Percentiles rank a stretch among this genome's conserved stretches.
These are phyloP conservation scores for Trichoderma harzianum DNA, from an alignment of 2,329 filamentous ascomycete genomes.

Conservation along the genomic window DNA sequence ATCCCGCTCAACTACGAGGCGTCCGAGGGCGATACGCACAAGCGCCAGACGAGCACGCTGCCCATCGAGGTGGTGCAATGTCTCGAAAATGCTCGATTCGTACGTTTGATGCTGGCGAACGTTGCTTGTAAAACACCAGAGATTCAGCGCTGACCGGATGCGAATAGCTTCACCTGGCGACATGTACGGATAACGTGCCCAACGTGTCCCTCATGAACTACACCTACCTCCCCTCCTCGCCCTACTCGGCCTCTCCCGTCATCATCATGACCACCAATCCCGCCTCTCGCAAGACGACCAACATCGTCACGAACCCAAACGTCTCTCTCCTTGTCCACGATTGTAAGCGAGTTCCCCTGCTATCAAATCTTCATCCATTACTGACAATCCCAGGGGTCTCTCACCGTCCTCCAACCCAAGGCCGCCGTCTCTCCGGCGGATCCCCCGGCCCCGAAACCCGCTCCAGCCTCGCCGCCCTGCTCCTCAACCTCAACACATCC, in stretches of 20 bases:
- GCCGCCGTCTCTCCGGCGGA: slow-evolving; percentile 55
- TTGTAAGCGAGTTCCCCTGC: slow-evolving; percentile 44
- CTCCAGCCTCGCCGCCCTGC: slow-evolving; percentile 74
- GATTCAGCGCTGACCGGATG: background rate
- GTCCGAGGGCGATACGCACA: slow-evolving; percentile 70
- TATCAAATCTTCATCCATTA: background rate
- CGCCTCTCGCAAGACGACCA: slow-evolving; percentile 73
- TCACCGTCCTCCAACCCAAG: slow-evolving; percentile 77
- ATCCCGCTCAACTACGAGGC: slow-evolving; percentile 72
- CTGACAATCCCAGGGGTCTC: slow-evolving; percentile 64
- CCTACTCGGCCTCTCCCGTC: slow-evolving; percentile 66
- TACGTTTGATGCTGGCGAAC: slow-evolving; percentile 56
- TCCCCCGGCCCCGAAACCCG: slow-evolving; percentile 62
- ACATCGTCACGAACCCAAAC: slow-evolving; percentile 77
- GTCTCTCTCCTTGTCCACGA: slow-evolving; percentile 96
- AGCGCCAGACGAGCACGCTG: slow-evolving; percentile 64
- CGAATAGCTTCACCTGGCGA: slow-evolving; percentile 85
- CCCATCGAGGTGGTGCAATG: slow-evolving; percentile 86
- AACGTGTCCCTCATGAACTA: slow-evolving; percentile 99
- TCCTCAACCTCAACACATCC: slow-evolving; percentile 87
- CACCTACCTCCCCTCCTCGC: slow-evolving; percentile 84
- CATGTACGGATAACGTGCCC: slow-evolving; percentile 75
- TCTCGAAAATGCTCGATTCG: slow-evolving; percentile 91
- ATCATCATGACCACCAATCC: slow-evolving; percentile 93
- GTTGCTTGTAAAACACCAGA: background rate